Evolutionary conservation across 2,329 filamentous ascomycete genomes (phyloP).

Genomic region (Ophiobolus disseminans): DNA sequence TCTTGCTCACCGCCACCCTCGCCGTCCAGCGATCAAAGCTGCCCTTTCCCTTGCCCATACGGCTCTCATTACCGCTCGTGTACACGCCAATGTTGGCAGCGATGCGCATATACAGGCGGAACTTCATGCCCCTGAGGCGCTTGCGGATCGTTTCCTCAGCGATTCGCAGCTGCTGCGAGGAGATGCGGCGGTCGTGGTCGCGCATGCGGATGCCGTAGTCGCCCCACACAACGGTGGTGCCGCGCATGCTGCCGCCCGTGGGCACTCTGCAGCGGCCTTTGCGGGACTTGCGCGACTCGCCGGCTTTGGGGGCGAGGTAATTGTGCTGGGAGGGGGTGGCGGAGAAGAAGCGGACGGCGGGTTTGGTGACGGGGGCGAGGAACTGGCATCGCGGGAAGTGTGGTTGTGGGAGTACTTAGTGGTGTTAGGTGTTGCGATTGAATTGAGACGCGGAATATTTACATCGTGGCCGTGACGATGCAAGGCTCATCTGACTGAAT

Average conservation of each 20-base stretch:
- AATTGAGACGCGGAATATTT: constrained; percentile 27
- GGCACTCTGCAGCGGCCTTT: constrained; percentile 88
- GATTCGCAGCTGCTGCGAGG: constrained; percentile 82
- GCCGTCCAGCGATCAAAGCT: constrained; percentile 96
- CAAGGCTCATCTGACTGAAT: constrained; percentile 39
- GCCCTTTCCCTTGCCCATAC: constrained; percentile 99
- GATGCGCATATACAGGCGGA: constrained; percentile 88
- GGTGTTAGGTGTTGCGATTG: constrained; percentile 15
- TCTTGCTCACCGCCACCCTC: constrained; percentile 86
- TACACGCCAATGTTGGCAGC: constrained; percentile 95
- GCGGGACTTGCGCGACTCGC: constrained; percentile 83
- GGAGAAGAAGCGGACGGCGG: constrained; percentile 69
- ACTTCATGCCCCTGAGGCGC: constrained; percentile 87
- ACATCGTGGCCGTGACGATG: constrained; percentile 33
- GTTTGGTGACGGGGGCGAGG: constrained; percentile 36
- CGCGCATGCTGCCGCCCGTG: constrained; percentile 88
- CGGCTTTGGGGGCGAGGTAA: constrained; percentile 83
- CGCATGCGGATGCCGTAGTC: constrained; percentile 94
- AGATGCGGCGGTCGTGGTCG: constrained; percentile 91
- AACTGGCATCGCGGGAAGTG: constrained; percentile 40
- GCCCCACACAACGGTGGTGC: constrained; percentile 95
- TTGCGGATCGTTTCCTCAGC: constrained; percentile 93
- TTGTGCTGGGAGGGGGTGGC: constrained; percentile 67
- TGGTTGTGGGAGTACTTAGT: constrained; percentile 25
- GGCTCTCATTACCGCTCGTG: constrained; percentile 91